These are phyloP conservation scores for Periglandula ipomoeae DNA, from an alignment of 2,329 filamentous ascomycete genomes.

Conservation along the genomic window DNA sequence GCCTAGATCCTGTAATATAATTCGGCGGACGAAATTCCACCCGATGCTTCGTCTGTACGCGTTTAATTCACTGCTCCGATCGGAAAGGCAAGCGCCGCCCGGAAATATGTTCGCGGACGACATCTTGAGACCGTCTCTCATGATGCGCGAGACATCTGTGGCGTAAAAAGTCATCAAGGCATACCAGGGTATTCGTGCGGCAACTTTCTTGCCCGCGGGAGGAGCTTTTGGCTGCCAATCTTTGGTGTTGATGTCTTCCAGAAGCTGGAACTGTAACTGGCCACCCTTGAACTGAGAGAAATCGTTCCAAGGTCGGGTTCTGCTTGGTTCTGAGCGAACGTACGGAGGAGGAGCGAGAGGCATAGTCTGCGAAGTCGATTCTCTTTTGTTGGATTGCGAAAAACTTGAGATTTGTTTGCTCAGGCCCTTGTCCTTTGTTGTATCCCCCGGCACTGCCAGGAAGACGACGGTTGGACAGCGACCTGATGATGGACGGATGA, in stretches of 20 bases:
- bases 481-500: no score
- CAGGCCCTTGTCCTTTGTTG: no score
- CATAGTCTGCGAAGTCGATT: no score
- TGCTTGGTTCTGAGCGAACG: no score
- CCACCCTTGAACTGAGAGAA: neutral
- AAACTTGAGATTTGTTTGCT: no score
- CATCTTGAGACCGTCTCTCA: neutral
- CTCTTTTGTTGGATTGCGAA: no score
- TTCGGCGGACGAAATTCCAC: neutral
- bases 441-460: no score
- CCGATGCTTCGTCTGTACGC: neutral
- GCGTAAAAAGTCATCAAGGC: neutral
- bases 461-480: no score
- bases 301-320: neutral
- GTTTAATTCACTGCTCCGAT: neutral
- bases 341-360: no score
- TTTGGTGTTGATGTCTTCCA: neutral
- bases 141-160: neutral
- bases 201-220: neutral
- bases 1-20: neutral
- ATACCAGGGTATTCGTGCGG: neutral
- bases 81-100: neutral
- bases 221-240: neutral
- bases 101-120: neutral
- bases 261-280: neutral